Base-by-base conservation (phyloP, 2,329 filamentous ascomycete species). In the Sclerotinia sclerotiorum region DNA sequence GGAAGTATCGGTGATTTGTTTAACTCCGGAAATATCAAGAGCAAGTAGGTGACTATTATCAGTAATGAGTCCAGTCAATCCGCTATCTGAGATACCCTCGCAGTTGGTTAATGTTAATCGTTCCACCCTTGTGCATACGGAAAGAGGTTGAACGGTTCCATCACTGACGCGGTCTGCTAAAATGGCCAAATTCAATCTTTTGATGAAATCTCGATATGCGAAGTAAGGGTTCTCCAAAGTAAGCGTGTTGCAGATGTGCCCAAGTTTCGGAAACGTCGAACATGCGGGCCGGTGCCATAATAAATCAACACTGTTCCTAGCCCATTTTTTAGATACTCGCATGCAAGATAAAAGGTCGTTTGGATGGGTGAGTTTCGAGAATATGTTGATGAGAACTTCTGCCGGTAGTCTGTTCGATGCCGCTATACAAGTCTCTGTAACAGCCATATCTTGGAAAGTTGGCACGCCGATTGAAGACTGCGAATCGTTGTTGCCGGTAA, bases 201-300 rank as follows among this genome's bases (percentile, higher is more conserved):
- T 94, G 80, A 99, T 91, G 74, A 98, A 91, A 72, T 94, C 90
- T 73, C 89, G 87, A 79, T 99, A 99, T 73, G 88, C 86, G 79
- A 97, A 99, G 80, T 91, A 94, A 73, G 92, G 90, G n/a, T 88
- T 81, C 46, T 86, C 81, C 39, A 88, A 84, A 57, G 87, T 85
- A 48, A 97, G 87, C 1, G 94, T 94, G 69, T 85, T 84, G 76
- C 93, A 94, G 73, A 99, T 95, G 73, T 83, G 90, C 75, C 88
- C 84, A 75, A 97, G 88, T 77, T 93, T 93, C 17, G 84, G 80
- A 91, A 93, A 97, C 74, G 88, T 92, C 75, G 90, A 93, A 81
- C 95, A 98, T 39, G 92, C 89, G 1, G 95, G 95, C 51, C 95
- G 87, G 79, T 97, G 94, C 95, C 95, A 99, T 29, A 99, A 84